Evolutionary conservation across 208 protist genomes (phyloP).

Genomic region (Vickermania spadyakhi): DNA sequence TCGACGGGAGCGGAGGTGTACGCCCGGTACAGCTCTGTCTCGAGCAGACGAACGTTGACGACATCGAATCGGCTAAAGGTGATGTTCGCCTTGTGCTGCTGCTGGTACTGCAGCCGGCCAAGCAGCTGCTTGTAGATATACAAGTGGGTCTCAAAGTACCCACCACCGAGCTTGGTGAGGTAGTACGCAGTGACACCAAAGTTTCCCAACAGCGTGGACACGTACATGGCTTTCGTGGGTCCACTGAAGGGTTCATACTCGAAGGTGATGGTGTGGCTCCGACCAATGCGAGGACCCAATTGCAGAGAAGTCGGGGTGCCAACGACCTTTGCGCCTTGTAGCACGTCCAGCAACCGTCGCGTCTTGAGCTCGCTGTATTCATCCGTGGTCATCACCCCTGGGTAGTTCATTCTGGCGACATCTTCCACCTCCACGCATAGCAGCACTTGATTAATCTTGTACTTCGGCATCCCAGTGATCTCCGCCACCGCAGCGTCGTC

Average conservation of each 20-base stretch:
- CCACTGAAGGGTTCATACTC: constrained; percentile 67
- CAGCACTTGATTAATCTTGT: constrained; percentile 64
- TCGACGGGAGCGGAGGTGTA: constrained; percentile 29
- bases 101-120: constrained; percentile 35
- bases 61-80: constrained; percentile 45
- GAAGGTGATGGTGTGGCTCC: constrained; percentile 71
- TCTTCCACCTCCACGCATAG: constrained; percentile 83
- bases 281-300: constrained; percentile 52
- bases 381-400: constrained; percentile 77
- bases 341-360: constrained; percentile 64
- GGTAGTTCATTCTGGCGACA: constrained; percentile 77
- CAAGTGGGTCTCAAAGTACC: constrained; percentile 75
- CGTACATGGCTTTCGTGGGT: constrained; percentile 66
- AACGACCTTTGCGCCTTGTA: constrained; percentile 56
- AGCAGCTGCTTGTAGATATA: constrained; percentile 79
- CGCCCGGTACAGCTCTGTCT: constrained; percentile 47
- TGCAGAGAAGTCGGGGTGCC: constrained; percentile 54
- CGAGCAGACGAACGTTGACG: constrained; percentile 59
- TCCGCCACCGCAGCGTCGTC: constrained; percentile 67
- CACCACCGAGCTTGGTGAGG: constrained; percentile 62
- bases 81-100: constrained; percentile 17
- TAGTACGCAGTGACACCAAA: constrained; percentile 74
- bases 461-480: constrained; percentile 68
- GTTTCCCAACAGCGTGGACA: constrained; percentile 67
- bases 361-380: constrained; percentile 84